A percentile compares a stretch with the other conserved stretches of the same genome.
Evolutionary conservation across 164 flowering plant species (phyloP).

Genomic region (Vitis riparia): DNA sequence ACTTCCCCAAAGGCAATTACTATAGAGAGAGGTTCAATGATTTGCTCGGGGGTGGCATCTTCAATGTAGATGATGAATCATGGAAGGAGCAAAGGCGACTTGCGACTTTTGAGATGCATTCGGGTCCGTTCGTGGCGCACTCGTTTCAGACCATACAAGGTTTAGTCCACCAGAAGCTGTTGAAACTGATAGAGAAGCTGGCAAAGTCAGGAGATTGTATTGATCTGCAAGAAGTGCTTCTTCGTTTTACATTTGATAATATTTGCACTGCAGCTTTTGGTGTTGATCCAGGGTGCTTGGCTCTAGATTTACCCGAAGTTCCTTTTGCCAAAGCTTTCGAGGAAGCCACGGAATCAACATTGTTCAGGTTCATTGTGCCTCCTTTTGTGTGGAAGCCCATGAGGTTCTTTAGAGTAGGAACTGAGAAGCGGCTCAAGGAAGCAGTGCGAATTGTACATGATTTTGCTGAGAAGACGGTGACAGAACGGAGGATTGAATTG

Average conservation of each 20-base stretch:
- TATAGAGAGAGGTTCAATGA: slow-evolving; percentile 60
- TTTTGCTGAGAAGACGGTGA: slow-evolving; percentile 53
- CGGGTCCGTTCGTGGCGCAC: slow-evolving; percentile 43
- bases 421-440: slow-evolving; percentile 31
- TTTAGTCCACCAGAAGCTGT: slow-evolving; percentile 48
- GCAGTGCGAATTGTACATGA: slow-evolving; percentile 34
- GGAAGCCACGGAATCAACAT: slow-evolving; percentile 49
- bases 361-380: slow-evolving; percentile 53
- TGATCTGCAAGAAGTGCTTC: slow-evolving; percentile 66
- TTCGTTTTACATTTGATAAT: slow-evolving; percentile 71
- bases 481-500: slow-evolving; percentile 31
- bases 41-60: slow-evolving; percentile 75
- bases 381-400: slow-evolving; percentile 60
- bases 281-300: slow-evolving; percentile 57
- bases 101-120: slow-evolving; percentile 60
- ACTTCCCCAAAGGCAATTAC: slow-evolving; percentile 76
- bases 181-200: slow-evolving; percentile 33
- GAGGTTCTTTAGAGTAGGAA: slow-evolving; percentile 27
- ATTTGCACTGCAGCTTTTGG: slow-evolving; percentile 65
- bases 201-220: slow-evolving; percentile 20
- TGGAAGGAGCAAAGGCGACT: slow-evolving; percentile 65
- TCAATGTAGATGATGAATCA: slow-evolving; percentile 60
- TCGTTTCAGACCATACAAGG: slow-evolving; percentile 35
- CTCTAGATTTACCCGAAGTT: slow-evolving; percentile 39
- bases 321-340: slow-evolving; percentile 76